These are phyloP conservation scores for Herpotrichia juniperi DNA, from an alignment of 2,329 filamentous ascomycete genomes.

Conservation along the genomic window DNA sequence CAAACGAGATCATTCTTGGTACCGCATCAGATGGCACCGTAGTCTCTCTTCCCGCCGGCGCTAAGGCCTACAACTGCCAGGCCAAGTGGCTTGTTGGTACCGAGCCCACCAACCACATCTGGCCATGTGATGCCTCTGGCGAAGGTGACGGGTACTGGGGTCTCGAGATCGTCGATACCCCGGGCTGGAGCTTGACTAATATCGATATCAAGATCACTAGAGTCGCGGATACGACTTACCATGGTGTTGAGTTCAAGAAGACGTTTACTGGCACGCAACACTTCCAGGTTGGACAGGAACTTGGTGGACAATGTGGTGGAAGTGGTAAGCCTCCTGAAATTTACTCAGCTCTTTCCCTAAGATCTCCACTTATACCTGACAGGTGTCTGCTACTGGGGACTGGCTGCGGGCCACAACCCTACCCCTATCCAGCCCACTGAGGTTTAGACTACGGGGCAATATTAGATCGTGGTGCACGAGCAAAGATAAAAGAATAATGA, in stretches of 20 bases:
- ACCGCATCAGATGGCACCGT: background rate
- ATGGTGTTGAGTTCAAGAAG: background rate
- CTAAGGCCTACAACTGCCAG: slow-evolving; percentile 26
- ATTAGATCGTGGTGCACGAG: too few relatives aligned
- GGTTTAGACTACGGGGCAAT: too few relatives aligned
- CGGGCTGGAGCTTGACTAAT: slow-evolving; percentile 12
- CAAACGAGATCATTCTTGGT: slow-evolving; percentile 22
- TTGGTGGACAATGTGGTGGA: background rate
- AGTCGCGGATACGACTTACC: slow-evolving; percentile 14
- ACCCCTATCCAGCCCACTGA: background rate
- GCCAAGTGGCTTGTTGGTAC: slow-evolving; percentile 30
- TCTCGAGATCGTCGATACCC: slow-evolving; percentile 22
- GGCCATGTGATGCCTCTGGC: slow-evolving; percentile 26
- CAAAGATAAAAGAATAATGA: too few relatives aligned
- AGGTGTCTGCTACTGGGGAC: background rate
- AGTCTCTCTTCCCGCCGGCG: slow-evolving; percentile 23
- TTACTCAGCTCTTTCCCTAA: too few relatives aligned
- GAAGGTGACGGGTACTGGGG: slow-evolving; percentile 32
- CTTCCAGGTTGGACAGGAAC: background rate
- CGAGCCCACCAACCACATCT: slow-evolving; percentile 24
- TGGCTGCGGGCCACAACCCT: background rate
- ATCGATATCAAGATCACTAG: slow-evolving; percentile 33
- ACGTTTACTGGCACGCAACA: background rate
- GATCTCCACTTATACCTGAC: too few relatives aligned
- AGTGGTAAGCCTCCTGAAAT: too few relatives aligned